Conservation (phyloP, 2,329 filamentous ascomycete genomes). For the Didymella pinodella region DNA sequence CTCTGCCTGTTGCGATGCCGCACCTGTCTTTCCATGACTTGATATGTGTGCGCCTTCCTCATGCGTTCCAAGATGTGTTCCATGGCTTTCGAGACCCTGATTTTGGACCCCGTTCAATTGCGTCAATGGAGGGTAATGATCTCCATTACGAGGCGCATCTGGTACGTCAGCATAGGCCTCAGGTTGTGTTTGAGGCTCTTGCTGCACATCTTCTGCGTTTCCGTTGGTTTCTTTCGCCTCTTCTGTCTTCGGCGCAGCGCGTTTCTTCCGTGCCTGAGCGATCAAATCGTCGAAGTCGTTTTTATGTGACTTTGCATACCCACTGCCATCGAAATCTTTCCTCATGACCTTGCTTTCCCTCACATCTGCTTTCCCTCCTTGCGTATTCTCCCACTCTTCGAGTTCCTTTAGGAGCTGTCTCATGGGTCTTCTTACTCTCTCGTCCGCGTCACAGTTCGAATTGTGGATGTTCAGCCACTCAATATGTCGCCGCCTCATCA, state of each 20-base stretch:
- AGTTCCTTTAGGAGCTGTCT: constrained; percentile 78
- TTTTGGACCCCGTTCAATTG: constrained; percentile 11
- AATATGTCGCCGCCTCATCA: constrained; percentile 81
- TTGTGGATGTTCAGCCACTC: constrained; percentile 98
- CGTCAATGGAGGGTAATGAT: not conserved
- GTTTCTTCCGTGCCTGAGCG: constrained; percentile 72
- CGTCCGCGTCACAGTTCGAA: constrained; percentile 87
- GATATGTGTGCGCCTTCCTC: constrained; percentile 34
- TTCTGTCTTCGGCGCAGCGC: constrained; percentile 44
- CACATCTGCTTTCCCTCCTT: constrained; percentile 65
- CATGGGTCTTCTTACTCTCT: constrained; percentile 68
- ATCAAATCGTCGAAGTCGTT: constrained; percentile 82
- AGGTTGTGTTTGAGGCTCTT: not conserved
- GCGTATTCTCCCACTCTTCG: constrained; percentile 84
- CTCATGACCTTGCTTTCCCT: constrained; percentile 67
- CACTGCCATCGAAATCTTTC: constrained; percentile 85
- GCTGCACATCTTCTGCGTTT: not conserved
- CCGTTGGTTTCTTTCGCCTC: constrained; percentile 21
- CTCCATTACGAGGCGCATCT: not conserved
- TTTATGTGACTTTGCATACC: constrained; percentile 77
- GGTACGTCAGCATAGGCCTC: not conserved
- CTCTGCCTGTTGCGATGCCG: constrained; percentile 1
- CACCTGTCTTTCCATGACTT: constrained; percentile 21
- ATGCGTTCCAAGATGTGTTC: constrained; percentile 33
- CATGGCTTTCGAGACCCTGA: constrained; percentile 33